phyloP scores from a whole-genome alignment of 768 basidiomycete species.

The Cyclocybe cylindracea region DNA sequence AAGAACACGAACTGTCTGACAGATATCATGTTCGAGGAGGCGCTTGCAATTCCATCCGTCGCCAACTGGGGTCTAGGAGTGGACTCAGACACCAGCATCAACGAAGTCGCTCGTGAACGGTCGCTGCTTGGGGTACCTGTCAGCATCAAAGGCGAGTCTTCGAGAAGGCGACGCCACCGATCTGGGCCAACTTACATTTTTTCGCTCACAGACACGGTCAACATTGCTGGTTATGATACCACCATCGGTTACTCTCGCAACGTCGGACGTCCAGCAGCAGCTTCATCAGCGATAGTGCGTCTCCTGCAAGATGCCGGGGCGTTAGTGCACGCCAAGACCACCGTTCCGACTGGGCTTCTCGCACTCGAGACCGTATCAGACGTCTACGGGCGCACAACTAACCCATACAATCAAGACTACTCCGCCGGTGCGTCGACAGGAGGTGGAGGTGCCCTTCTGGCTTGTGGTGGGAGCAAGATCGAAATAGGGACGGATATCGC shows the following conservation, averaged over 20 bases:
- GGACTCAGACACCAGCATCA: slow-evolving; percentile 33
- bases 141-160: slow-evolving; percentile 57
- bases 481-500: slow-evolving; percentile 77
- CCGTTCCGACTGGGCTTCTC: slow-evolving; percentile 56
- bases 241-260: slow-evolving; percentile 62
- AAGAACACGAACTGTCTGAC: slow-evolving; percentile 66
- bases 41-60: slow-evolving; percentile 36
- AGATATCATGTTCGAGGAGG: slow-evolving; percentile 60
- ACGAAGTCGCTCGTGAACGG: slow-evolving; percentile 36
- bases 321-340: slow-evolving; percentile 64
- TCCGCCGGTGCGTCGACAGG: slow-evolving; percentile 68
- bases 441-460: slow-evolving; percentile 69
- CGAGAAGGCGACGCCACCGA: slow-evolving; percentile 1
- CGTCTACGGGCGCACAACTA: slow-evolving; percentile 61
- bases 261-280: slow-evolving; percentile 40
- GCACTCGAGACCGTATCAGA: slow-evolving; percentile 60
- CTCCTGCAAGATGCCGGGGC: slow-evolving; percentile 65
- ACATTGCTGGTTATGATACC: slow-evolving; percentile 59
- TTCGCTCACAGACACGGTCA: slow-evolving; percentile 37
- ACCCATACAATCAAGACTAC: slow-evolving; percentile 58
- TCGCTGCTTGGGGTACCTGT: slow-evolving; percentile 69
- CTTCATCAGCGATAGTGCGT: slow-evolving; percentile 55
- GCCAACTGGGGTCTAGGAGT: slow-evolving; percentile 40
- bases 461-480: slow-evolving; percentile 62
- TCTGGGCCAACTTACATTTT: slow-evolving; percentile 1